phyloP scores from a whole-genome alignment of 768 basidiomycete genomes.

The Suillus weaverae region DNA sequence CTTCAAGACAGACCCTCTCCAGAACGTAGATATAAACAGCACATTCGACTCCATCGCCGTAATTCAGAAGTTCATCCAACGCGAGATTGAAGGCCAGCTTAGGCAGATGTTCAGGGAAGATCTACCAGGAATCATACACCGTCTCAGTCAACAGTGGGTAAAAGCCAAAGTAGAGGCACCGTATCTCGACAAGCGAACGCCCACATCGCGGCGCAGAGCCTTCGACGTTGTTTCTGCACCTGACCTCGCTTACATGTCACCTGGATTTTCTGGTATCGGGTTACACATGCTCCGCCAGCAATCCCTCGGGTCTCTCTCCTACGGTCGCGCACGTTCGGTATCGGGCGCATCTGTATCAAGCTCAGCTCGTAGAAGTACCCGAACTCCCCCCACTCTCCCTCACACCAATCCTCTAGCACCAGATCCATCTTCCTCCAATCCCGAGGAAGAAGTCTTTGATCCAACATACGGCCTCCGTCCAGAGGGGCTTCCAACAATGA shows the following conservation, averaged over 20 bases:
- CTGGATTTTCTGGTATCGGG: constrained; percentile 16
- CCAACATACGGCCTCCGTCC: constrained; percentile 95
- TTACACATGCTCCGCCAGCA: constrained; percentile 25
- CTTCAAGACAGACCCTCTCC: constrained; percentile 98
- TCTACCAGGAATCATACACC: constrained; percentile 93
- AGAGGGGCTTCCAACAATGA: constrained; percentile 85
- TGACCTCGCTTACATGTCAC: constrained; percentile 32
- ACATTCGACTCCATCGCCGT: constrained; percentile 98
- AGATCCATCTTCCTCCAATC: constrained; percentile 31
- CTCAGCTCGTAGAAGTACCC: constrained; percentile 26
- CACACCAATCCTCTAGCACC: constrained; percentile 20
- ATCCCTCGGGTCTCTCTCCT: constrained; percentile 19
- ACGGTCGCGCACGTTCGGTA: constrained; percentile 37
- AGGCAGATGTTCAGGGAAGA: constrained; percentile 99
- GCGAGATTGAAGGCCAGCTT: constrained; percentile 94
- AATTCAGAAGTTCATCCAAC: constrained; percentile 96
- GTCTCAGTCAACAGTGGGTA: constrained; percentile 94
- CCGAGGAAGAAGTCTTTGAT: constrained; percentile 81
- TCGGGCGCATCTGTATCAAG: constrained; percentile 44
- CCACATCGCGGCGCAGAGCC: constrained; percentile 31
- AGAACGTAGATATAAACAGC: constrained; percentile 96
- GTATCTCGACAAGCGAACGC: constrained; percentile 62
- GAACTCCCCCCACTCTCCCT: constrained; percentile 18
- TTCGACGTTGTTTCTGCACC: constrained; percentile 45
- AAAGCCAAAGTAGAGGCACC: constrained; percentile 93